Conservation (phyloP, 768 basidiomycete genomes). For the Russula vinacea region DNA sequence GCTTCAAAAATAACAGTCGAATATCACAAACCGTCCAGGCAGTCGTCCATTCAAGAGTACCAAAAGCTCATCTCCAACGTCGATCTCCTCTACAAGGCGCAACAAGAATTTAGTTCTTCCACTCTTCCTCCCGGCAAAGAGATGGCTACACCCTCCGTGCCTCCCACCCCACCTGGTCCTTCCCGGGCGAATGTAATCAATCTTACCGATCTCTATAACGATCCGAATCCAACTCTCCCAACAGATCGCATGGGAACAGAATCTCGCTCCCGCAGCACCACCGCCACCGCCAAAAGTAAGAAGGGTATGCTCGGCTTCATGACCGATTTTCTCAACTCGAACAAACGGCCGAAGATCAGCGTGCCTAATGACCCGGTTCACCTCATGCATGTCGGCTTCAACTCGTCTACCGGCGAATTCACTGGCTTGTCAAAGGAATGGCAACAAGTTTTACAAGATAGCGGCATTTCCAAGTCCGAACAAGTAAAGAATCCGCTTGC, state of each 20-base stretch:
- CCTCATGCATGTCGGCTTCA: constrained; percentile 99
- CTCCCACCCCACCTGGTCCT: constrained; percentile 70
- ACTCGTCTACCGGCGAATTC: constrained; percentile 97
- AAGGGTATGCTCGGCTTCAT: constrained; percentile 65
- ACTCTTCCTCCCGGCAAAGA: constrained; percentile 35
- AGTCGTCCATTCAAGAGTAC: constrained; percentile 77
- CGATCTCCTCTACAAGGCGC: constrained; percentile 43
- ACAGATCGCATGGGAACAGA: constrained; percentile 32
- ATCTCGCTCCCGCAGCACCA: constrained; percentile 44
- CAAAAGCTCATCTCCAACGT: constrained; percentile 65
- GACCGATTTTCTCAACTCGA: constrained; percentile 71
- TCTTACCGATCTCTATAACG: constrained; percentile 67
- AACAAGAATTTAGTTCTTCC: constrained; percentile 24
- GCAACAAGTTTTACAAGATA: constrained; percentile 95
- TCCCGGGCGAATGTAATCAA: constrained; percentile 83
- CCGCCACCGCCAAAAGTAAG: constrained; percentile 44
- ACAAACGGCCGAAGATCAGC: constrained; percentile 86
- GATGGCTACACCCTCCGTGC: constrained; percentile 34
- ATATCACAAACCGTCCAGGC: constrained; percentile 69
- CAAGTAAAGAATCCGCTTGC: constrained; percentile 98
- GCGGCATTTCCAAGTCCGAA: constrained; percentile 88
- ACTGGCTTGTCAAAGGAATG: constrained; percentile 98
- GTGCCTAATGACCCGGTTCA: constrained; percentile 99
- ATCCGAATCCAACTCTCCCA: constrained; percentile 40
- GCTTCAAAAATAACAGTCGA: constrained; percentile 51